Evolutionary conservation across 345 rosid genomes (phyloP), one percentile per base, ranked within the genome.

Genomic region (Citrus sp.): DNA sequence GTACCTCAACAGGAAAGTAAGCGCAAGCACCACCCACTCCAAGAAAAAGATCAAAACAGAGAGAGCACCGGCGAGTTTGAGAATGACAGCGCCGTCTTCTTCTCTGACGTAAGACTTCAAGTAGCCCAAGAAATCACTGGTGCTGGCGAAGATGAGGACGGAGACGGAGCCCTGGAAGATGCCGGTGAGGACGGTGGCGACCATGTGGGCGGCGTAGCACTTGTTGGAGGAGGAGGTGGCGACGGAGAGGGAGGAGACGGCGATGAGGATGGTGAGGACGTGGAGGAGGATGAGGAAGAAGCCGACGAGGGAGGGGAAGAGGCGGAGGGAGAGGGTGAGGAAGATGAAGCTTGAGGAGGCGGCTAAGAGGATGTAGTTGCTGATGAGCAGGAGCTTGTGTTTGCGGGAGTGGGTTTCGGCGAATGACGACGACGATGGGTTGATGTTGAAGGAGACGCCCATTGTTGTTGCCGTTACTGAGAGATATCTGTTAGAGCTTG

Each of bases 141-240:
- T 84, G 28, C 81, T 80, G 0, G 85, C 76, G 66, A 84, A 86
- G 9, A 86, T 82, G 42, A 86, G 65, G 9, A 86, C 84, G 1
- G 87, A 77, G 3, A 82, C 56, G 0, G 89, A 86, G 7, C 89
- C 89, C 67, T 86, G 84, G 59, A 86, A 84, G 61, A 86, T 86
- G 8, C 87, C 87, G 0, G 85, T 80, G n/a, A 84, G 71, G n/a
- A 84, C 86, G 1, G 87, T 86, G 67, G 82, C 79, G 30, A 86
- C 87, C 88, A 86, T 86, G 78, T 86, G 88, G 3, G 87, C 76
- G 3, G 84, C 83, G 27, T 84, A 86, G 84, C 85, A 84, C n/a
- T 56, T 72, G 28, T 68, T 71, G 5, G 85, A 71, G 32, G 82
- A 80, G 5, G 85, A 80, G 1, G 84, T 67, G 61, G 84, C 84